Evolutionary conservation across 2,329 filamentous ascomycete genomes (phyloP), one percentile per base, ranked within the genome.

Genomic region (Talaromyces atroroseus): DNA sequence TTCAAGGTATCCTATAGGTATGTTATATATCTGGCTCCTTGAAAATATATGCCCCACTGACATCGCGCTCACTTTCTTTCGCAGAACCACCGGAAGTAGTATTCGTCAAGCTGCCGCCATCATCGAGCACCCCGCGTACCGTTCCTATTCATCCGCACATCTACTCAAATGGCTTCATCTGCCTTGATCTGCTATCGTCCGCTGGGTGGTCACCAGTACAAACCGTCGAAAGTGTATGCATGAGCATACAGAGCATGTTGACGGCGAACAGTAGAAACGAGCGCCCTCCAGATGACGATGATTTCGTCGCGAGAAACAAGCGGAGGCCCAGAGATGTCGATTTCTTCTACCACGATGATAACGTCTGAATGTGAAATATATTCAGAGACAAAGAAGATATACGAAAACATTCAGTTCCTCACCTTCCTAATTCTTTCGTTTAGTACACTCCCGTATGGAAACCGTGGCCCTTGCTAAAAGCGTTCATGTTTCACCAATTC

Each of bases 81-180:
- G 47, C 65, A 95, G 92, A 96, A 77, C 88, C 94, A 0, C 94
- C 94, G 23, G 94, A 99, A 79, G 94, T 97, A 62, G 88, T 89
- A 56, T 99, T 99, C 68, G 80, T 90, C 55, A 79, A 85, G 64
- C 76, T 82, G 53, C 71, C 83, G 34, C 51, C 56, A 23, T 60
- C 68, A 10, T 65, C 71, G 32, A 65, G 67, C 6, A 70, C 74
- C 0, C 71, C 73, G 42, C 80, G 82, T 44, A 76, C 79, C 2
- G 92, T 99, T 65, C 94, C 94, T 1, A 92, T 96, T 71, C 94
- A 99, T 68, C 94, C 94, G 2, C 94, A 99, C 76, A 89, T 99
- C 73, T 99, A 99, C 78, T 94, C 89, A 65, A 99, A 99, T 73
- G 94, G 94, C 65, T 96, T 97, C 72, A 99, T 99, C 69, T 99